phyloP scores from a whole-genome alignment of 2,329 filamentous ascomycete genomes.

The Magnaporthiopsis incrustans region DNA sequence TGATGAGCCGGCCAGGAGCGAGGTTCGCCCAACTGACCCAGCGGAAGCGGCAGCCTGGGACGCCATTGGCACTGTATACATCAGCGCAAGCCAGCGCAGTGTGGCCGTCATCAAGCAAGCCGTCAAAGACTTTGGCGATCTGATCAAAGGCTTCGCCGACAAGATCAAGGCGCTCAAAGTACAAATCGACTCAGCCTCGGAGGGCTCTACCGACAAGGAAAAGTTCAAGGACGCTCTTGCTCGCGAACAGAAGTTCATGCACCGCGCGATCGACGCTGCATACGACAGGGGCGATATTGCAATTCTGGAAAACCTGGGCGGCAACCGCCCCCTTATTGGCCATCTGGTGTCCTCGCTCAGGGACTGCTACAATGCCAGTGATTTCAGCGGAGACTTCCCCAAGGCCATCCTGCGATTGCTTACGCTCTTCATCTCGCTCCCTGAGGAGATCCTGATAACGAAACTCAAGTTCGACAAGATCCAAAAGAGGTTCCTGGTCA shows the following conservation, averaged over 20 bases:
- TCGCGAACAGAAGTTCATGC: slow-evolving; percentile 39
- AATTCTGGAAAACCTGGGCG: slow-evolving; percentile 50
- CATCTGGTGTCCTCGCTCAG: slow-evolving; percentile 47
- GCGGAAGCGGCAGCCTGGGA: slow-evolving; percentile 46
- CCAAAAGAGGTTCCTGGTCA: slow-evolving; percentile 53
- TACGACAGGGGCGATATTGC: slow-evolving; percentile 45
- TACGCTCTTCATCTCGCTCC: slow-evolving; percentile 53
- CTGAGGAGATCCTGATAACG: slow-evolving; percentile 49
- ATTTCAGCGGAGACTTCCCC: slow-evolving; percentile 45
- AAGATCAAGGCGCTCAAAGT: slow-evolving; percentile 40
- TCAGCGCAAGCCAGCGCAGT: slow-evolving; percentile 30
- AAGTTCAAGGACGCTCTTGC: slow-evolving; percentile 33
- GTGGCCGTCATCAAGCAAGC: slow-evolving; percentile 31
- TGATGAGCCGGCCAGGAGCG: slow-evolving; percentile 27
- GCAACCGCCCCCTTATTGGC: slow-evolving; percentile 47
- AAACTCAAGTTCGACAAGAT: slow-evolving; percentile 60
- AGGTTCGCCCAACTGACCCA: slow-evolving; percentile 34
- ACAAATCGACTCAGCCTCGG: slow-evolving; percentile 34
- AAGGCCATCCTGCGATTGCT: slow-evolving; percentile 52
- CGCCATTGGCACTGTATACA: slow-evolving; percentile 39
- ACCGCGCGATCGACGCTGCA: slow-evolving; percentile 43
- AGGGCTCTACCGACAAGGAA: slow-evolving; percentile 23
- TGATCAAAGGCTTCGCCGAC: slow-evolving; percentile 38
- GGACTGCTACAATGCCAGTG: slow-evolving; percentile 42
- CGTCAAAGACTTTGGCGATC: slow-evolving; percentile 43